phyloP scores from a whole-genome alignment of 164 flowering plant species.

The Euptelea pleiosperma region DNA sequence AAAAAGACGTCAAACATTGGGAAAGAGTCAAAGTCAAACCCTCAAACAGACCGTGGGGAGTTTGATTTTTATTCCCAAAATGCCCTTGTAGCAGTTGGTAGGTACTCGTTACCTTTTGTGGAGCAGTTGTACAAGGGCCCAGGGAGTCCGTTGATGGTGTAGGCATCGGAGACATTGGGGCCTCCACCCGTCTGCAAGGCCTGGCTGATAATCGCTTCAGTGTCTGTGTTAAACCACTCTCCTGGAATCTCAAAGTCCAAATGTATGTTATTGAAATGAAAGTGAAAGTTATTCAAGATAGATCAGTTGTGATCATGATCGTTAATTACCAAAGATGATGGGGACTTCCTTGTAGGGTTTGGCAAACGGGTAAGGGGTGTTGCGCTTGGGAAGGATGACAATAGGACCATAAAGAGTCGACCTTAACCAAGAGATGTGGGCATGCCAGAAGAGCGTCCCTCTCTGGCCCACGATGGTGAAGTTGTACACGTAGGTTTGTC shows the following conservation, averaged over 20 bases:
- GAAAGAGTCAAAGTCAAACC: too few relatives aligned
- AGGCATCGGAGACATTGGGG: slow-evolving; percentile 76
- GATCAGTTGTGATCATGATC: too few relatives aligned
- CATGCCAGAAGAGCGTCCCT: slow-evolving; percentile 61
- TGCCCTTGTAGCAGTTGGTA: too few relatives aligned
- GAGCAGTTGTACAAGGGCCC: slow-evolving; percentile 72
- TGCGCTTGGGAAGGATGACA: slow-evolving; percentile 54
- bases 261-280: too few relatives aligned
- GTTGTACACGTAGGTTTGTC: slow-evolving; percentile 55
- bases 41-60: too few relatives aligned
- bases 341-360: slow-evolving; percentile 64
- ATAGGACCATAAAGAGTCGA: slow-evolving; percentile 59
- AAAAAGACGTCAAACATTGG: too few relatives aligned
- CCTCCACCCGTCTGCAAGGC: slow-evolving; percentile 58
- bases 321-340: slow-evolving; percentile 62
- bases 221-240: slow-evolving; percentile 68
- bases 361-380: slow-evolving; percentile 44
- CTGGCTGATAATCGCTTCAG: slow-evolving; percentile 54
- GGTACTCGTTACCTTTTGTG: slow-evolving; percentile 53
- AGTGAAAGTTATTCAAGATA: too few relatives aligned
- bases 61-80: too few relatives aligned
- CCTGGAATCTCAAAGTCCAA: slow-evolving; percentile 29
- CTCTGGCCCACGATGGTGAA: slow-evolving; percentile 56
- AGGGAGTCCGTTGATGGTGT: slow-evolving; percentile 73
- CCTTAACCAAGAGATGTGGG: slow-evolving; percentile 64